These are phyloP conservation scores for Penicilliopsis zonata DNA, from an alignment of 495 filamentous ascomycete species.

Conservation along the genomic window DNA sequence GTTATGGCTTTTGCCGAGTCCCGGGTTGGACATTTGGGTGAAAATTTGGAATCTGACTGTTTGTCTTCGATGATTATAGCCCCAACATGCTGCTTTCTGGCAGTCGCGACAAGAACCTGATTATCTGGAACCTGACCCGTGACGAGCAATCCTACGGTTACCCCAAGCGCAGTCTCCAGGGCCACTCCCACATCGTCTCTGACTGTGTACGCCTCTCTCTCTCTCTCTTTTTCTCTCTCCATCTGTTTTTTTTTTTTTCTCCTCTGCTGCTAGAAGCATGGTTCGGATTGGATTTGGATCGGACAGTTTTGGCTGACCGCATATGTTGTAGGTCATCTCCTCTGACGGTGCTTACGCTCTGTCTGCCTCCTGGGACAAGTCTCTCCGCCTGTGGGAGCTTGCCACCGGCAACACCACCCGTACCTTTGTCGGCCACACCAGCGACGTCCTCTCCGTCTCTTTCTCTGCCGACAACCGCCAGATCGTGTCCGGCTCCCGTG, in stretches of 20 bases:
- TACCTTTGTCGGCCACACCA: conserved; percentile 97
- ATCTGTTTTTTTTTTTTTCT: conserved; percentile 7
- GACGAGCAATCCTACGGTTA: conserved; percentile 96
- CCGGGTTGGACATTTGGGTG: conserved; percentile 3
- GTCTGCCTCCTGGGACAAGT: conserved; percentile 99
- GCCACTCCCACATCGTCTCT: conserved; percentile 99
- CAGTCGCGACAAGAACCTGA: conserved; percentile 95
- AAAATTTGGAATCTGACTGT: conserved; percentile 22
- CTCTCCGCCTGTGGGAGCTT: conserved; percentile 98
- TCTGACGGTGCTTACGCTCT: conserved; percentile 99
- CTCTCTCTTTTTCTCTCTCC: too few relatives aligned
- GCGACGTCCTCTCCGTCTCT: conserved; percentile 98
- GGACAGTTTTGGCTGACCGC: conserved; percentile 22
- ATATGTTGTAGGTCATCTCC: conserved; percentile 75
- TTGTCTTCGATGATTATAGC: conserved; percentile 40
- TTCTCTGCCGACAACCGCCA: conserved; percentile 99
- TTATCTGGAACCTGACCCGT: conserved; percentile 99
- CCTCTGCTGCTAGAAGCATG: conserved; percentile 8
- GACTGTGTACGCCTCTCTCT: conserved; percentile 88
- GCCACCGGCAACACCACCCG: conserved; percentile 91
- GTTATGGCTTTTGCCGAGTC: conserved; percentile 11
- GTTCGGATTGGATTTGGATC: conserved; percentile 5
- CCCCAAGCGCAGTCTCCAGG: conserved; percentile 95
- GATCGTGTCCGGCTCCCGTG: conserved; percentile 97
- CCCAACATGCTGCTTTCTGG: conserved; percentile 99